Evolutionary conservation across 164 flowering plant species (phyloP).

Genomic region (Tinospora cordifolia): DNA sequence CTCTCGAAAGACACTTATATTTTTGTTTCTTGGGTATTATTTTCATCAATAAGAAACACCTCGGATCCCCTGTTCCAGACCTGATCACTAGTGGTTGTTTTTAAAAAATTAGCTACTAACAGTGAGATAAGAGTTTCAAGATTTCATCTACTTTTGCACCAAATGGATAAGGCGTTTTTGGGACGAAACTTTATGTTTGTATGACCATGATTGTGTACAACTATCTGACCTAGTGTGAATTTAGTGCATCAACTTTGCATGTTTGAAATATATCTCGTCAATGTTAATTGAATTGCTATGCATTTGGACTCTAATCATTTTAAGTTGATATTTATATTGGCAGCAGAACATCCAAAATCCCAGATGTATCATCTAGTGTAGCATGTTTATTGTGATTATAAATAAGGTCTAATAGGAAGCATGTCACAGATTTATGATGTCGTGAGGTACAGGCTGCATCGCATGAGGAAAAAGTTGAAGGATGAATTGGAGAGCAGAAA

Average conservation of each 20-base stretch:
- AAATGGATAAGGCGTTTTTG: neutral
- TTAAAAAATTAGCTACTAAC: too few relatives aligned
- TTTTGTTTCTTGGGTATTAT: too few relatives aligned
- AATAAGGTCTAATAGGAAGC: slow-evolving; percentile 8
- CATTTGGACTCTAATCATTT: neutral
- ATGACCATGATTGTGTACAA: neutral
- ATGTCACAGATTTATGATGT: slow-evolving; percentile 82
- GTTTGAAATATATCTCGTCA: neutral
- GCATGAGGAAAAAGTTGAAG: slow-evolving; percentile 87
- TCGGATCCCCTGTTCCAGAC: too few relatives aligned
- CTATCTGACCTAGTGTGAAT: neutral
- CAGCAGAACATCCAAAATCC: neutral
- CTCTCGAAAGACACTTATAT: too few relatives aligned
- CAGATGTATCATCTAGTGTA: neutral
- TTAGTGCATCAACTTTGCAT: neutral
- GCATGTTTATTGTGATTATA: neutral
- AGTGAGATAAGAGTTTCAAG: neutral
- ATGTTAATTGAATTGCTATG: neutral
- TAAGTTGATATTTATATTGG: neutral
- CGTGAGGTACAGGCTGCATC: slow-evolving; percentile 82
- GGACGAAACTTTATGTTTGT: neutral
- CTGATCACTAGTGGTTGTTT: too few relatives aligned
- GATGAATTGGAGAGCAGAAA: slow-evolving; percentile 87
- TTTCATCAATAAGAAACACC: too few relatives aligned
- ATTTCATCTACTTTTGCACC: neutral